Evolutionary conservation across 495 filamentous ascomycete genomes (phyloP).

Genomic region (Articulospora tetracladia): DNA sequence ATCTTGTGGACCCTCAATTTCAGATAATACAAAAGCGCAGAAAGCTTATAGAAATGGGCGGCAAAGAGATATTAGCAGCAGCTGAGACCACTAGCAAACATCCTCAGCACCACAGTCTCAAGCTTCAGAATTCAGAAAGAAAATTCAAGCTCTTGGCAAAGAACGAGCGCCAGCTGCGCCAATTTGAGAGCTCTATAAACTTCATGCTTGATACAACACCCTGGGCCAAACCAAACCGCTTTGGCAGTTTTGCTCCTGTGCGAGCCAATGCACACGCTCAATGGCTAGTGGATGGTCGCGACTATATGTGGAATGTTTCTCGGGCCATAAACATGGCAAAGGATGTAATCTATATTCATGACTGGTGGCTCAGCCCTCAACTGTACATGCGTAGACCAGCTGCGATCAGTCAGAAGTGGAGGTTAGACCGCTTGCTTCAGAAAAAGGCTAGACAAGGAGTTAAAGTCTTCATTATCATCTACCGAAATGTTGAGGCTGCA

Average conservation of each 20-base stretch:
- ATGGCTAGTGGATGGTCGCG: slow-evolving; percentile 94
- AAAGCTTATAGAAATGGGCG: slow-evolving; percentile 60
- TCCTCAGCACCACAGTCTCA: slow-evolving; percentile 78
- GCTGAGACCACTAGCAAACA: slow-evolving; percentile 47
- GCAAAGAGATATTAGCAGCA: slow-evolving; percentile 44
- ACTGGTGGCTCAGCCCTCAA: slow-evolving; percentile 98
- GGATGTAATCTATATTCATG: slow-evolving; percentile 98
- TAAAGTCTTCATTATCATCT: slow-evolving; percentile 98
- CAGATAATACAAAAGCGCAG: slow-evolving; percentile 55
- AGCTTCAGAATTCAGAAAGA: slow-evolving; percentile 80
- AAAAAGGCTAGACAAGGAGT: slow-evolving; percentile 92
- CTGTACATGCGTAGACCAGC: slow-evolving; percentile 93
- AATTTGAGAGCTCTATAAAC: slow-evolving; percentile 89
- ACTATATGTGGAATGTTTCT: slow-evolving; percentile 99
- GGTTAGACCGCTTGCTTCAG: slow-evolving; percentile 90
- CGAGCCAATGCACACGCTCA: slow-evolving; percentile 84
- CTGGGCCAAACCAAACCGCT: slow-evolving; percentile 82
- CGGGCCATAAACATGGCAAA: slow-evolving; percentile 96
- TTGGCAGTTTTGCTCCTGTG: slow-evolving; percentile 91
- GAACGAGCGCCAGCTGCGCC: slow-evolving; percentile 81
- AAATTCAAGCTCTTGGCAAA: slow-evolving; percentile 88
- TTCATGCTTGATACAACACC: slow-evolving; percentile 77
- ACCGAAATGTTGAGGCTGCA: slow-evolving; percentile 96
- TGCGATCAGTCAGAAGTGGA: slow-evolving; percentile 98
- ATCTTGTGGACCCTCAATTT: slow-evolving; percentile 86